Base-by-base conservation (phyloP, 2,329 filamentous ascomycete species). In the Exutisphaerella laricina region DNA sequence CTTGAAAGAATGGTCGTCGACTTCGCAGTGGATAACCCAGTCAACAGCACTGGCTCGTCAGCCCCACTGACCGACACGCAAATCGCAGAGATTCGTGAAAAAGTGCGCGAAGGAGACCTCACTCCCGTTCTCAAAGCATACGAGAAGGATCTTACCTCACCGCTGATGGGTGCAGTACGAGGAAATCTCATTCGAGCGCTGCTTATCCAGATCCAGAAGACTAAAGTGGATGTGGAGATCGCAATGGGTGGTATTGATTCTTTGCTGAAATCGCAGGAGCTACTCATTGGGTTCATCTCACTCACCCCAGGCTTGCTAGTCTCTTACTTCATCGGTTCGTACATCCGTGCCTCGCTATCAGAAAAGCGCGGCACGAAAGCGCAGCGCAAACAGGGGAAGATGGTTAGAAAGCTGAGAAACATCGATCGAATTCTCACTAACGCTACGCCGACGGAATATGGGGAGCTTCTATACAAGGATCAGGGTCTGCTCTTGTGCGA, bases 1-100 rank as follows among this genome's bases (percentile, higher is more conserved):
- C 71, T 98, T 22, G 90, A 98, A 65, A 83, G 92, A 35, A 98
- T 98, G 92, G 94, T 98, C 3, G 84, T 98, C 26, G 92, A 97
- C 55, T 98, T 98, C 69, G 86, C 89, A 4, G 70, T 82, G 7
- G 88, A 95, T 55, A 88, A 88, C 58, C 85, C 87, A 1, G 74
- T 79, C 40, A 75, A 80, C 20, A 58, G 61, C 21, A 71, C 71
- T 6, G 72, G 72, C 4, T 65, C 74, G 5, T 46, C 44, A 16
- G 41, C 53, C 4, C 46, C 46, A 4, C 69, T 89, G 23, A 80
- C 73, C 4, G 81, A 89, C 5, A 64, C 71, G 1, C 80, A 95
- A 56, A 79, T 95, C 22, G 73, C 78, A 6, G 76, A 84, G 8
- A 84, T 98, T 51, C 77, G 85, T 42, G 70, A 75, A 39, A 89